A percentile compares a stretch with the other conserved stretches of the same genome.
Conservation (phyloP, 2,329 filamentous ascomycete genomes). For the Aureobasidium sp. region DNA sequence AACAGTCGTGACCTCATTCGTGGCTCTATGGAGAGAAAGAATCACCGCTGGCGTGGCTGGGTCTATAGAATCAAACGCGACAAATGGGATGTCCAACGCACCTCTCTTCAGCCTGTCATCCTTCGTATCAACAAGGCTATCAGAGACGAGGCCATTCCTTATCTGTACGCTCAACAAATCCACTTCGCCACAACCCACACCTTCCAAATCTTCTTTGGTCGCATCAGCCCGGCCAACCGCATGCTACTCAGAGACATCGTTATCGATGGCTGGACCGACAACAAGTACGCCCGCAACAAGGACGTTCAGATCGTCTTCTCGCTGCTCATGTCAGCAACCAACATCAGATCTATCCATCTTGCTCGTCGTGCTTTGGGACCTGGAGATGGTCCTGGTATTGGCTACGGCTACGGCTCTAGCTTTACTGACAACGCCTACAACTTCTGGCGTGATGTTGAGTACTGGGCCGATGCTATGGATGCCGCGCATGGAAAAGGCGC, state of each 20-base stretch:
- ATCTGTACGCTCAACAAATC: neutral
- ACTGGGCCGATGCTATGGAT: neutral
- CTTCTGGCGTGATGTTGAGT: neutral
- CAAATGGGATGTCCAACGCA: neutral
- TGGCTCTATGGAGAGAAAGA: neutral
- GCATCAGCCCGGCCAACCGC: neutral
- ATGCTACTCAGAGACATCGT: neutral
- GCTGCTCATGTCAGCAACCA: neutral
- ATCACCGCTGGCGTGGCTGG: too few relatives aligned
- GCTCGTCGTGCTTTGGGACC: neutral
- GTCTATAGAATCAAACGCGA: neutral
- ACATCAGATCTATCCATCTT: neutral
- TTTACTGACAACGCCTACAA: neutral
- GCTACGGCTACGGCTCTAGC: too few relatives aligned
- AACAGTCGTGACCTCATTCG: neutral
- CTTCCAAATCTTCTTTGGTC: neutral
- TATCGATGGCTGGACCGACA: neutral
- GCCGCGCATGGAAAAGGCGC: neutral
- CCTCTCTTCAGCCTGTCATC: neutral
- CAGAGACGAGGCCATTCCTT: neutral
- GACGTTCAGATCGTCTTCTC: neutral
- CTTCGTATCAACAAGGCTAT: neutral
- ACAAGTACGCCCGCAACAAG: neutral
- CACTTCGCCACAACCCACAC: neutral
- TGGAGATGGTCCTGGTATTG: too few relatives aligned